These are phyloP conservation scores for Lecanicillium sp. DNA, from an alignment of 2,329 filamentous ascomycete species.

Conservation along the genomic window DNA sequence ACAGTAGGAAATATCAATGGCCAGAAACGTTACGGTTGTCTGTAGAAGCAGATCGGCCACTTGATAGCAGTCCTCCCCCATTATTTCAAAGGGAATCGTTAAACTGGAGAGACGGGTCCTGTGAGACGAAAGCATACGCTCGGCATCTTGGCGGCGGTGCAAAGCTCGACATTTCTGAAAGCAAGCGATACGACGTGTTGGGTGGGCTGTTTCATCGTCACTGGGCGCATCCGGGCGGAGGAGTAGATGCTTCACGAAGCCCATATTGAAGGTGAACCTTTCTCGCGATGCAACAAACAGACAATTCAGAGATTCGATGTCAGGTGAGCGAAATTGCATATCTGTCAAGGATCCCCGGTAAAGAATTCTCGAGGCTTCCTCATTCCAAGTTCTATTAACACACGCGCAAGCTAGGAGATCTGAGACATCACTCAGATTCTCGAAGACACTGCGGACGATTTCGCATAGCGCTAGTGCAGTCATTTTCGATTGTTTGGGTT, in stretches of 20 bases:
- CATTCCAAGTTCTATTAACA: constrained; percentile 1
- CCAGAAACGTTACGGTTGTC: background rate
- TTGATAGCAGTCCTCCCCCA: background rate
- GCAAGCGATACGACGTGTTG: background rate
- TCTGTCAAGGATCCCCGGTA: constrained; percentile 1
- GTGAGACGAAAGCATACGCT: background rate
- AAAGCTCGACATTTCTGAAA: constrained; percentile 1
- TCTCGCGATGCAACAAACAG: background rate
- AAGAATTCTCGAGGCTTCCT: constrained; percentile 1
- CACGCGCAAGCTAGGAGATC: background rate
- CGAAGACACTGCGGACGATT: background rate
- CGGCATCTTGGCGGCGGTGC: background rate
- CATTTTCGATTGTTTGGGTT: constrained; percentile 1
- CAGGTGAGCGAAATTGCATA: constrained; percentile 1
- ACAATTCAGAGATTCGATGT: constrained; percentile 2
- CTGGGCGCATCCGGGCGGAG: background rate
- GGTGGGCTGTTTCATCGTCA: background rate
- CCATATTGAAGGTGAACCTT: constrained; percentile 1
- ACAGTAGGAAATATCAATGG: constrained; percentile 1
- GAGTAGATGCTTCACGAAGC: constrained; percentile 1
- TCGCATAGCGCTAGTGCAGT: constrained; percentile 1
- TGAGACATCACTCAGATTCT: constrained; percentile 1
- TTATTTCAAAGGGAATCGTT: constrained; percentile 1
- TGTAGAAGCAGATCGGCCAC: constrained; percentile 1
- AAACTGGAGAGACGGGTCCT: constrained; percentile 1